Conservation (phyloP, 345 rosid species). For the Pistacia integerrima region DNA sequence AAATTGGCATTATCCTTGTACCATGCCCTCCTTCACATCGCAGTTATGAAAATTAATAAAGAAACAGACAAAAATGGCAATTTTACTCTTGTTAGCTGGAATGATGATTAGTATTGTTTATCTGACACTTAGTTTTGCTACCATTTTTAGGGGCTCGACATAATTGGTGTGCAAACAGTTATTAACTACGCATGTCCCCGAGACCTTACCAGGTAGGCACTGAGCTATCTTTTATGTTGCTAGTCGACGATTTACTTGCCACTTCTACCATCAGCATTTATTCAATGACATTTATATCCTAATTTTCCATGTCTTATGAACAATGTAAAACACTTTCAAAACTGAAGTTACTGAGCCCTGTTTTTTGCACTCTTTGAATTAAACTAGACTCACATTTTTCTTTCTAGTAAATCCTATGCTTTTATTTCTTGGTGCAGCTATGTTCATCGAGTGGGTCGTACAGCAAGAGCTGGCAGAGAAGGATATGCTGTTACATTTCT, state of each 20-base stretch:
- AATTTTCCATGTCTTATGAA: background rate
- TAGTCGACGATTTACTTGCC: background rate
- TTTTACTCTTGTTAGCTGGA: background rate
- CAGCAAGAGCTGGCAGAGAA: slow-evolving; percentile 98
- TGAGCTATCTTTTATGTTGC: slow-evolving; percentile 2
- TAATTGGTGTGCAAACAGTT: slow-evolving; percentile 95
- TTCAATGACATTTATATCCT: background rate
- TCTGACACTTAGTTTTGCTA: slow-evolving; percentile 15
- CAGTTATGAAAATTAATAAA: background rate
- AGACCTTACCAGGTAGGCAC: slow-evolving; percentile 78
- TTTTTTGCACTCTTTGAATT: background rate
- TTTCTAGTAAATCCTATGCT: background rate
- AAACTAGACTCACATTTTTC: background rate
- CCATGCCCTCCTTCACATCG: background rate
- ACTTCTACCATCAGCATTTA: background rate
- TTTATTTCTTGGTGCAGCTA: slow-evolving; percentile 53
- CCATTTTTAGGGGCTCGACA: slow-evolving; percentile 79
- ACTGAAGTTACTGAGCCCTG: background rate
- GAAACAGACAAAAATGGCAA: background rate
- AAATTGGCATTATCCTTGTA: background rate
- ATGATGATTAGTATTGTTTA: slow-evolving; percentile 1
- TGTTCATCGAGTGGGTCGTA: slow-evolving; percentile 95
- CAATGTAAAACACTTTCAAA: background rate
- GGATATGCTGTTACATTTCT: slow-evolving; percentile 96
- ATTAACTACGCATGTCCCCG: slow-evolving; percentile 96